These are phyloP conservation scores for Penicillium glabrum DNA, from an alignment of 2,329 filamentous ascomycete genomes.

Conservation along the genomic window DNA sequence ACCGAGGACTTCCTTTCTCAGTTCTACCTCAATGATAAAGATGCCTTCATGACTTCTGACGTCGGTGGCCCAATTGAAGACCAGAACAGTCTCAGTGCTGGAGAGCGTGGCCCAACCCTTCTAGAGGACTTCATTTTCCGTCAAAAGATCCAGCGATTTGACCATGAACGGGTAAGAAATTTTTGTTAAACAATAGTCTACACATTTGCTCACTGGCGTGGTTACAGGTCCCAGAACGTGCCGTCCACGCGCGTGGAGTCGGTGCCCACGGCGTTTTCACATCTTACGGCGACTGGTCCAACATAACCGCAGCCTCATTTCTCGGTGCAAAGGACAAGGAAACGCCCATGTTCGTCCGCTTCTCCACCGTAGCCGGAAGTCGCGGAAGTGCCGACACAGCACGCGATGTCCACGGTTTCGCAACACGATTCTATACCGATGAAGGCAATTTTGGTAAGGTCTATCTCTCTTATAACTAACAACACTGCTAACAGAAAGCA, in stretches of 20 bases:
- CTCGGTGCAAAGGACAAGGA: constrained; percentile 58
- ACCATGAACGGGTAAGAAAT: constrained; percentile 64
- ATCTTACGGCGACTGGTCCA: constrained; percentile 65
- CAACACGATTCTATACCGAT: constrained; percentile 68
- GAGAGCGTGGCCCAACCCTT: constrained; percentile 65
- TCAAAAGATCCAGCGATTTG: constrained; percentile 70
- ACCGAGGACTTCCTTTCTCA: constrained; percentile 45
- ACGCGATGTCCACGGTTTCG: constrained; percentile 73
- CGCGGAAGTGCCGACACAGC: constrained; percentile 68
- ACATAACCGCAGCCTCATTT: constrained; percentile 69
- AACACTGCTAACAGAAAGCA: constrained; percentile 4
- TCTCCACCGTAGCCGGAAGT: constrained; percentile 71
- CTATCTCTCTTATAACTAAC: not conserved
- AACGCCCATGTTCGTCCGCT: constrained; percentile 67
- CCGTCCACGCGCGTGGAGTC: constrained; percentile 69
- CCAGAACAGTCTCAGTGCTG: constrained; percentile 66
- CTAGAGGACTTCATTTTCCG: constrained; percentile 72
- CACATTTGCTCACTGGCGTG: not conserved
- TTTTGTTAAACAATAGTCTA: not conserved
- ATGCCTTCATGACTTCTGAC: constrained; percentile 63
- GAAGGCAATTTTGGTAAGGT: constrained; percentile 62
- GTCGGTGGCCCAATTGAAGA: constrained; percentile 68
- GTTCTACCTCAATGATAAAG: constrained; percentile 53
- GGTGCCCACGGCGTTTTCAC: constrained; percentile 69
- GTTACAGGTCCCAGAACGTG: constrained; percentile 58